phyloP scores from a whole-genome alignment of 2,329 filamentous ascomycete species.

The Alternaria sp. region DNA sequence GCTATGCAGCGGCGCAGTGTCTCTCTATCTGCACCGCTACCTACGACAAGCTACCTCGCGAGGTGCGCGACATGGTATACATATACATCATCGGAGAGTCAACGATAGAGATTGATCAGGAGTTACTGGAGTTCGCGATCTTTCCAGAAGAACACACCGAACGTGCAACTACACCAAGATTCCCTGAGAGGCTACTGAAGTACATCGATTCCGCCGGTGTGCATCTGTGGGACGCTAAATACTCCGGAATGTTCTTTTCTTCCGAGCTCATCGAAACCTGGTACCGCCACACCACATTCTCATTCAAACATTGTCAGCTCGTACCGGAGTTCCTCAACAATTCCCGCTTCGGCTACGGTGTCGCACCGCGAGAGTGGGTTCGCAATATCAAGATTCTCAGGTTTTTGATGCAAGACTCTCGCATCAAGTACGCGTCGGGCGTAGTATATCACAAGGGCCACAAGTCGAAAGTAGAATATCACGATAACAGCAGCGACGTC shows the following conservation, averaged over 20 bases:
- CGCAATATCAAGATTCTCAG: not conserved
- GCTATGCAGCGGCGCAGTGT: not conserved
- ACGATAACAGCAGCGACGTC: too few species aligned
- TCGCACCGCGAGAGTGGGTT: not conserved
- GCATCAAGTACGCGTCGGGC: too few species aligned
- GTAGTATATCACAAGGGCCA: too few species aligned
- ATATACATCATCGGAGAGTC: not conserved
- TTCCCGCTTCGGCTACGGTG: not conserved
- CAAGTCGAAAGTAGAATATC: too few species aligned
- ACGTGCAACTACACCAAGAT: too few species aligned
- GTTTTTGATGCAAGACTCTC: too few species aligned
- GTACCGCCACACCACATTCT: not conserved
- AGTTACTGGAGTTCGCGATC: not conserved
- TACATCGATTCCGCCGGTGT: too few species aligned
- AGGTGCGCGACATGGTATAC: not conserved
- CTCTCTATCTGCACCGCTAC: not conserved
- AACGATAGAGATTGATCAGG: too few species aligned
- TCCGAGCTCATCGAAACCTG: not conserved
- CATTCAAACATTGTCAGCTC: not conserved
- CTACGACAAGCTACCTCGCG: not conserved
- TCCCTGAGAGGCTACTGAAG: too few species aligned
- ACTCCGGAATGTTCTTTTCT: too few species aligned
- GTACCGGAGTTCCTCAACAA: not conserved
- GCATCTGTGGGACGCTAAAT: too few species aligned
- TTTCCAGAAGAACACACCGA: too few species aligned